Conservation (phyloP, 257 asterid genomes). For the Solanum neorickii region DNA sequence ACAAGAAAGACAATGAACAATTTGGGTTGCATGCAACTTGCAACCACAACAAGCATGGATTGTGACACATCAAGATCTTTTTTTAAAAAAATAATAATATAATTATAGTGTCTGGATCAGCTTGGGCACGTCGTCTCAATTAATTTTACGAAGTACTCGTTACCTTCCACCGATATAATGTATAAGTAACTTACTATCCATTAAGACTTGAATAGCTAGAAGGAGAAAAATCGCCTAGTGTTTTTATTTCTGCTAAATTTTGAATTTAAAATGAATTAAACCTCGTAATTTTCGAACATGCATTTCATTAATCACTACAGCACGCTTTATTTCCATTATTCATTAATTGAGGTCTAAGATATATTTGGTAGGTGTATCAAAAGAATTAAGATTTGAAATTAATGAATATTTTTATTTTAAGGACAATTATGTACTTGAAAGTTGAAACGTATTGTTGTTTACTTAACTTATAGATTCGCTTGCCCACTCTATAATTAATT, state of each 20-base stretch:
- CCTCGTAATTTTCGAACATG: neutral
- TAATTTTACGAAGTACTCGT: neutral
- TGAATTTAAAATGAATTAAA: neutral
- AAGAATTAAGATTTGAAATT: neutral
- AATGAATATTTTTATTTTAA: neutral
- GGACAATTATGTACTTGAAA: neutral
- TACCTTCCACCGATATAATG: neutral
- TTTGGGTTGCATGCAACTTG: neutral
- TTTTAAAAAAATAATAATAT: neutral
- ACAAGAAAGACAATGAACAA: neutral
- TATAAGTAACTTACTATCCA: neutral
- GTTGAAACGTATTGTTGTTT: neutral
- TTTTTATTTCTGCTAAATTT: neutral
- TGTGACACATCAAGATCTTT: neutral
- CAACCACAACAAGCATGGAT: neutral
- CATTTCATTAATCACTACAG: neutral
- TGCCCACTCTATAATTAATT: neutral
- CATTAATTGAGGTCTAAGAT: neutral
- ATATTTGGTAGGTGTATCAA: neutral
- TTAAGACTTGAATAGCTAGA: neutral
- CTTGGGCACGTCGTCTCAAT: neutral
- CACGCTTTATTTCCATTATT: too few relatives aligned
- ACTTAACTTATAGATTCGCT: neutral
- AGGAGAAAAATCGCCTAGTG: neutral
- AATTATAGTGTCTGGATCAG: neutral